Conservation (phyloP, 2,329 filamentous ascomycete species). For the Curvularia sp. region DNA sequence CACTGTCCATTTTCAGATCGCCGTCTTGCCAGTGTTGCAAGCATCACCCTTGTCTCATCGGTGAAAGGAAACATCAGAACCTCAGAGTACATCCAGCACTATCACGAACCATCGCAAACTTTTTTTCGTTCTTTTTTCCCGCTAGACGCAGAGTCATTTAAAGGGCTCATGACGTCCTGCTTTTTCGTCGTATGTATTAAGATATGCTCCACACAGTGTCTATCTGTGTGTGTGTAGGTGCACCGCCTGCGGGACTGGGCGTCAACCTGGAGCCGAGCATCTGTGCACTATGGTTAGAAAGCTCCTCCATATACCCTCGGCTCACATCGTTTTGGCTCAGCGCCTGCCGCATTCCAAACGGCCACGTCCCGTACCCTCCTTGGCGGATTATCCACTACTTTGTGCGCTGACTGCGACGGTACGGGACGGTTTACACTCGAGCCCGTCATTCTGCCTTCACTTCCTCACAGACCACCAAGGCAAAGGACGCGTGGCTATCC, state of each 20-base stretch:
- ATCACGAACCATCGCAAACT: background rate
- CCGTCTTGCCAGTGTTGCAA: background rate
- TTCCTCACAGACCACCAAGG: background rate
- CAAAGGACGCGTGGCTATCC: background rate
- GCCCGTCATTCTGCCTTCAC: background rate
- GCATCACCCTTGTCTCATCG: background rate
- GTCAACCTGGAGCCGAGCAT: background rate
- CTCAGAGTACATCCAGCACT: background rate
- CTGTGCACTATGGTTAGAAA: background rate
- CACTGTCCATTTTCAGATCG: slow-evolving; percentile 1
- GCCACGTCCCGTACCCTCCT: background rate
- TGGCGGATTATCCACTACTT: background rate
- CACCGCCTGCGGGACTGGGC: background rate
- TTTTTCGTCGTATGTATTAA: background rate
- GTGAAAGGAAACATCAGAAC: background rate
- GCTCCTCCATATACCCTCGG: background rate
- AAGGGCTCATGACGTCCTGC: background rate
- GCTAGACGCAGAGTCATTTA: background rate
- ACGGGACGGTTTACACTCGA: background rate
- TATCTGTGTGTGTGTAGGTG: background rate
- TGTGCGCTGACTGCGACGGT: background rate
- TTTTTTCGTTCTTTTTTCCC: too few species aligned
- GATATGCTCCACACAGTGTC: background rate
- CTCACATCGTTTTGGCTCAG: background rate
- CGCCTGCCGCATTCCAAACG: background rate